Conservation (phyloP, 1,139 yeast species). For the Pneumocystis jirovecii region DNA sequence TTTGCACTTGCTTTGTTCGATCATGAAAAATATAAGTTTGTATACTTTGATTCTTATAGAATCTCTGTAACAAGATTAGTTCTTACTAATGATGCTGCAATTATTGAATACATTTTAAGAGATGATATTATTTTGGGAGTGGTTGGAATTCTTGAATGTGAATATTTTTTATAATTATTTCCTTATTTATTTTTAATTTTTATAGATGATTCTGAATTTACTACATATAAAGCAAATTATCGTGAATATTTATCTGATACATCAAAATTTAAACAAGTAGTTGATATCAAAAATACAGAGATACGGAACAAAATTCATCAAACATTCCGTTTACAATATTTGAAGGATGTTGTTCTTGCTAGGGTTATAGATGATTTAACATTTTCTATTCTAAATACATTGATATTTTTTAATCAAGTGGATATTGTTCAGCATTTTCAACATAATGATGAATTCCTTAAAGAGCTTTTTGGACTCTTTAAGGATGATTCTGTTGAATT, state of each 20-base stretch:
- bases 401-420: slow-evolving; percentile 56
- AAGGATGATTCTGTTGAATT: slow-evolving; percentile 2
- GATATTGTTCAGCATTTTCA: slow-evolving; percentile 55
- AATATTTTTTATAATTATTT: background rate
- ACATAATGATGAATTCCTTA: slow-evolving; percentile 35
- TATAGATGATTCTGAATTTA: slow-evolving; percentile 62
- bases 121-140: slow-evolving; percentile 49
- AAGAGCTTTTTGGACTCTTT: slow-evolving; percentile 38
- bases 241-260: slow-evolving; percentile 47
- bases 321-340: slow-evolving; percentile 61
- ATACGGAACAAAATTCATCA: slow-evolving; percentile 47
- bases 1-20: slow-evolving; percentile 54
- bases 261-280: slow-evolving; percentile 52
- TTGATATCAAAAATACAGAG: slow-evolving; percentile 42
- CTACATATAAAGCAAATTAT: slow-evolving; percentile 63
- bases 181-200: background rate
- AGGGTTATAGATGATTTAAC: slow-evolving; percentile 70
- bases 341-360: slow-evolving; percentile 76
- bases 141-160: slow-evolving; percentile 69
- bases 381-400: slow-evolving; percentile 44
- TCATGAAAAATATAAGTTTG: slow-evolving; percentile 38
- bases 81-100: slow-evolving; percentile 51
- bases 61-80: slow-evolving; percentile 19
- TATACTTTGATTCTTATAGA: background rate
- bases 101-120: slow-evolving; percentile 52